Conservation (phyloP, 345 rosid species). For the Mercurialis annua region DNA sequence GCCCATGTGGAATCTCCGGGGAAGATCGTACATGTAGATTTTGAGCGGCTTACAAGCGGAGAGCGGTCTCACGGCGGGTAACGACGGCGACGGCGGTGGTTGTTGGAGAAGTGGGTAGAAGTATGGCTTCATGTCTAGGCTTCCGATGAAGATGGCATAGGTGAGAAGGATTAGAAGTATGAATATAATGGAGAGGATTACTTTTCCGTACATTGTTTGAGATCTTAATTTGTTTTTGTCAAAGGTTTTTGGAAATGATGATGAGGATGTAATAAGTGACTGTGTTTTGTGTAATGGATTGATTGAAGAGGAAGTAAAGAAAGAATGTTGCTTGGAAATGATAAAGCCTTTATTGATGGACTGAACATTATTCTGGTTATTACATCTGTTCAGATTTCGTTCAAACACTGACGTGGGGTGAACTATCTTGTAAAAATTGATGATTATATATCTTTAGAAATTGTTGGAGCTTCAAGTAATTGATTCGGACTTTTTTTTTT, state of each 20-base stretch:
- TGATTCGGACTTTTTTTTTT: too few species aligned
- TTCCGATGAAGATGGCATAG: constrained; percentile 48
- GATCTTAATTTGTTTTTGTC: background rate
- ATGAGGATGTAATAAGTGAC: too few species aligned
- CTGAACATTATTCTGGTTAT: too few species aligned
- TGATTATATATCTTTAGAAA: too few species aligned
- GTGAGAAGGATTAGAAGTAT: constrained; percentile 41
- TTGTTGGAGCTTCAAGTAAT: too few species aligned
- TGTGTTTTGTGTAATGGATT: too few species aligned
- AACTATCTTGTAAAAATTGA: too few species aligned
- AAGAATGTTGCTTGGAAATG: too few species aligned
- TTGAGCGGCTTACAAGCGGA: constrained; percentile 45
- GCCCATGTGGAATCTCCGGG: constrained; percentile 68
- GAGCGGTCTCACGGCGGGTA: background rate
- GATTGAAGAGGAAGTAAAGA: background rate
- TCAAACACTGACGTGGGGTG: too few species aligned
- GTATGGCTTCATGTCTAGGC: constrained; percentile 52
- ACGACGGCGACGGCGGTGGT: background rate
- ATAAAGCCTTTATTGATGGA: background rate
- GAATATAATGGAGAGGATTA: constrained; percentile 32
- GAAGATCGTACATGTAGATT: constrained; percentile 94
- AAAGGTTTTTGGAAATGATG: too few species aligned
- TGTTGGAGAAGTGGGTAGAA: constrained; percentile 55
- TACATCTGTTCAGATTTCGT: too few species aligned
- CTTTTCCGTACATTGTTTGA: constrained; percentile 43